Evolutionary conservation across 2,329 filamentous ascomycete species (phyloP).

Genomic region (Sclerotinia subarctica): DNA sequence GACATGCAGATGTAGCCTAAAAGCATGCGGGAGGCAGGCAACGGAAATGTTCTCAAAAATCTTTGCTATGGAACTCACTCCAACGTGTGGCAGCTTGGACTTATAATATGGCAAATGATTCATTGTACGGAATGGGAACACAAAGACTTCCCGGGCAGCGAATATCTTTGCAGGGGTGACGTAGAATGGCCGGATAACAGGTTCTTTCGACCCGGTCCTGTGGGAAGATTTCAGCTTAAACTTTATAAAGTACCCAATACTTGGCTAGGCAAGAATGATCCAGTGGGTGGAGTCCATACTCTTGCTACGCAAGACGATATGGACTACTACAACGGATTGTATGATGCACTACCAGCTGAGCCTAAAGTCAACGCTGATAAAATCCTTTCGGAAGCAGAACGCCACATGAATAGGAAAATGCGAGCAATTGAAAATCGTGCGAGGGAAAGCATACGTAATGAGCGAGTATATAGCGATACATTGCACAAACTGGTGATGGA

Average conservation of each 20-base stretch:
- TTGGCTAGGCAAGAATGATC: neutral
- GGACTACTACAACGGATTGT: neutral
- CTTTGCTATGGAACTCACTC: slow-evolving; percentile 5
- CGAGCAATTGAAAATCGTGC: neutral
- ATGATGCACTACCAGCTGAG: neutral
- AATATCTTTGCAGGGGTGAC: neutral
- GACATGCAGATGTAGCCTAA: neutral
- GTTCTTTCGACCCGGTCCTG: rapidly evolving
- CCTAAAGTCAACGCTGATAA: neutral
- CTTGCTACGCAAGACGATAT: slow-evolving; percentile 13
- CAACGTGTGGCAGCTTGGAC: slow-evolving; percentile 12
- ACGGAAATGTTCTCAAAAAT: slow-evolving; percentile 11
- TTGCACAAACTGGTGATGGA: slow-evolving; percentile 10
- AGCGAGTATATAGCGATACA: neutral
- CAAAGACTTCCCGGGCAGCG: neutral
- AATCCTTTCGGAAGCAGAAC: neutral
- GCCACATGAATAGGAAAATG: neutral
- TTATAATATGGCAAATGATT: slow-evolving; percentile 4
- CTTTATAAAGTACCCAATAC: neutral
- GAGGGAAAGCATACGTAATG: neutral
- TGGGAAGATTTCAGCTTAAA: neutral
- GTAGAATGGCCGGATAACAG: neutral
- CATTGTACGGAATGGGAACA: neutral
- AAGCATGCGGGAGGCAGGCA: neutral
- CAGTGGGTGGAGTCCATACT: neutral